Evolutionary conservation across 148 eudicot genomes (phyloP), one percentile per base, ranked within the genome.

Genomic region (Linanthus parryae): DNA sequence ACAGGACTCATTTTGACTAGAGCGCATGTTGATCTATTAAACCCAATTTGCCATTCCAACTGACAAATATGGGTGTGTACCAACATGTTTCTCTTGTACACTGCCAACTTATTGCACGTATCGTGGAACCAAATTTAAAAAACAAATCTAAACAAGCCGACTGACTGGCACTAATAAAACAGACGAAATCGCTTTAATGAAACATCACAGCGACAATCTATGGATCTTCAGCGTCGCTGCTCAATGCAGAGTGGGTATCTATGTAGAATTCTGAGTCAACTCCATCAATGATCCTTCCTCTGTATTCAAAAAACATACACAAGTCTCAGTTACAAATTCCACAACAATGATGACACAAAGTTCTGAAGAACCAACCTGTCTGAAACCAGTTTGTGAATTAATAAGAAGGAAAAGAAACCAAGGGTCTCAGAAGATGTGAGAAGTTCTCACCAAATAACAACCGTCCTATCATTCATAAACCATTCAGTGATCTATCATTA

Each of bases 251-350:
- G 41, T 58, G 78, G 18, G 80, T 72, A 52, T 81, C 86, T 11
- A 82, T 77, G 58, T 70, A 89, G 70, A 84, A 77, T 47, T 82
- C 90, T 1, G 82, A 66, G 51, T 79, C 94, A 7, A 73, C 51
- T 10, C 81, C 87, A 56, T 79, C 97, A 14, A 78, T 57, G 30
- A 88, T 84, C 69, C 94, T 70, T 50, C 70, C 84, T 65, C 94
- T 88, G 84, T 59, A 65, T 14, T 29, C 56, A 52, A n/a, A 19
- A 52, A 4, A 46, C n/a, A 65, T 12, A 42, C 14, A 7, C 41
- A 48, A 13, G 18, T 40, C 27, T 17, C 4, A 11, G 14, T 11
- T 38, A 28, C 39, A 0, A 34, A 48, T n/a, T 23, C 8, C 1
- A 47, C 9, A 24, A 24, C 33, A 6, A 16, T 8, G 16, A 47